These are phyloP conservation scores for Ceratobasidium sp. DNA, from an alignment of 1,284 basidiomycete genomes.

Conservation along the genomic window DNA sequence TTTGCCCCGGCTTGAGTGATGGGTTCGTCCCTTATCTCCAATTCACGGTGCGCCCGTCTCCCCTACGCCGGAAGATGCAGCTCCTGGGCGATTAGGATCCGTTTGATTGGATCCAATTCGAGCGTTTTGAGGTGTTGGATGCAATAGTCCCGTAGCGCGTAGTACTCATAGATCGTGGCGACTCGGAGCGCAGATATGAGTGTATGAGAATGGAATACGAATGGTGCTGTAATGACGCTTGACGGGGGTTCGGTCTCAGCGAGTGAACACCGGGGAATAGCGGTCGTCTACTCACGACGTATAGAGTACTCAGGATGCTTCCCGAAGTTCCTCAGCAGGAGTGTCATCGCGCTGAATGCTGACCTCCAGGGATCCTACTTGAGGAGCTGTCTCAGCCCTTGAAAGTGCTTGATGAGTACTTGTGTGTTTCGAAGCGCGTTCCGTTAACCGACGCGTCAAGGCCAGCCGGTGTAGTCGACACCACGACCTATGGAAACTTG, in stretches of 20 bases:
- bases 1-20: slow-evolving; percentile 37
- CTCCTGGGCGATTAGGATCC: slow-evolving; percentile 28
- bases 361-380: too few species aligned
- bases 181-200: slow-evolving; percentile 41
- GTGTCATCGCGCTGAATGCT: not conserved
- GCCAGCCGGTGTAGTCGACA: not conserved
- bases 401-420: slow-evolving; percentile 15
- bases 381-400: not conserved
- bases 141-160: slow-evolving; percentile 55
- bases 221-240: slow-evolving; percentile 5
- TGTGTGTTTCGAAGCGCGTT: slow-evolving; percentile 4
- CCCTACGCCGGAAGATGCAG: slow-evolving; percentile 30
- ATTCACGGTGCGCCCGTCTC: slow-evolving; percentile 19
- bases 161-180: slow-evolving; percentile 52
- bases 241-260: not conserved
- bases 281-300: not conserved
- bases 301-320: slow-evolving; percentile 15
- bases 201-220: slow-evolving; percentile 47
- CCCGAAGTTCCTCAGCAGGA: not conserved
- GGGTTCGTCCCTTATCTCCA: slow-evolving; percentile 21
- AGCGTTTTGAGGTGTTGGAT: slow-evolving; percentile 52
- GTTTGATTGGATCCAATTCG: not conserved
- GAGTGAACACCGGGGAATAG: not conserved
- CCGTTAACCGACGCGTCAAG: not conserved
- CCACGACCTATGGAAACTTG: not conserved